A percentile compares a stretch with the other conserved stretches of the same genome.
Evolutionary conservation across 2,329 filamentous ascomycete genomes (phyloP).

Genomic region (Paecilomyces sp.): DNA sequence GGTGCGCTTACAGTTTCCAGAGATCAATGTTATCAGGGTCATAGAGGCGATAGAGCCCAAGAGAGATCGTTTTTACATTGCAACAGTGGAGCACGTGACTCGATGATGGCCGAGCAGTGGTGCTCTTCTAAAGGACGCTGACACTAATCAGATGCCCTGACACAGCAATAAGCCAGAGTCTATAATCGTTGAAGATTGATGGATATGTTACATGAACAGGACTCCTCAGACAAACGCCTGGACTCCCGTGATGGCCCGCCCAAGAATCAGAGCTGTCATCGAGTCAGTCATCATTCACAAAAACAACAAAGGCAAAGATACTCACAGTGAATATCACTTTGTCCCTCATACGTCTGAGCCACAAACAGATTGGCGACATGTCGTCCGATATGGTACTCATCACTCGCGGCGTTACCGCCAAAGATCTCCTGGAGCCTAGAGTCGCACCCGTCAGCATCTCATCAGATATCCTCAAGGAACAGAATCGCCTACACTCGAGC

Average conservation of each 20-base stretch:
- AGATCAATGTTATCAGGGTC: neutral
- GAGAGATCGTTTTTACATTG: neutral
- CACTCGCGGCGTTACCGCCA: constrained; percentile 94
- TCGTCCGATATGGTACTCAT: constrained; percentile 90
- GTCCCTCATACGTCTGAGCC: constrained; percentile 95
- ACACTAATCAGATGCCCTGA: neutral
- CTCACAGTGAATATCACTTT: constrained; percentile 95
- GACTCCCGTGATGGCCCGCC: constrained; percentile 63
- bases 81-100: neutral
- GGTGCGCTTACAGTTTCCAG: neutral
- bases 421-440: constrained; percentile 82
- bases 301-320: constrained; percentile 22
- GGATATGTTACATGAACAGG: neutral
- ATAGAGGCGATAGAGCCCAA: neutral
- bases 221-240: constrained; percentile 64
- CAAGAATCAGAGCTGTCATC: constrained; percentile 56
- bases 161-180: neutral
- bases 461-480: neutral
- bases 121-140: neutral
- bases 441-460: neutral
- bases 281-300: constrained; percentile 4
- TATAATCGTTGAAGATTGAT: neutral
- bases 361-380: constrained; percentile 97
- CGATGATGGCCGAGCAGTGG: neutral
- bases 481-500: constrained; percentile 53